Conservation (phyloP, 495 filamentous ascomycete species). For the Lasiosphaeria hispida region DNA sequence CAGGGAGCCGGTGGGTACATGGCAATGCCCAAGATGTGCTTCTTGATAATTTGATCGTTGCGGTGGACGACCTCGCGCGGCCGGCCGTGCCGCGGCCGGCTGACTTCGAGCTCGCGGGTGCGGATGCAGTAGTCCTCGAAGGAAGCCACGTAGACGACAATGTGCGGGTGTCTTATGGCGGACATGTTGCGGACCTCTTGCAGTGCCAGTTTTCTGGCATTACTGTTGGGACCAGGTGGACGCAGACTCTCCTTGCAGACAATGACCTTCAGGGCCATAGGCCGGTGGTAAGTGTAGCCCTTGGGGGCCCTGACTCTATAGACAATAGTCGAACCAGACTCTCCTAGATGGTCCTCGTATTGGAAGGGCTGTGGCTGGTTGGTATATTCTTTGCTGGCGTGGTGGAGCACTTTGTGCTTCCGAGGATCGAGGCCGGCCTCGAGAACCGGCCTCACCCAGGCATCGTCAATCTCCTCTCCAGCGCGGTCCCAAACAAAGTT, state of each 20-base stretch:
- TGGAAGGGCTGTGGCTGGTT: constrained; percentile 26
- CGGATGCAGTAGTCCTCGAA: constrained; percentile 35
- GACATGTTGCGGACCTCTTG: constrained; percentile 33
- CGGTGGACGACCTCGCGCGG: constrained; percentile 11
- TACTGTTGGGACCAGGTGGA: constrained; percentile 29
- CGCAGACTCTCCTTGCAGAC: constrained; percentile 27
- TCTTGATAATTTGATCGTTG: constrained; percentile 24
- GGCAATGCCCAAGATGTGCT: constrained; percentile 34
- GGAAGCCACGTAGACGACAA: constrained; percentile 34
- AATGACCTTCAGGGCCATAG: constrained; percentile 33
- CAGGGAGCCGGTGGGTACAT: constrained; percentile 35
- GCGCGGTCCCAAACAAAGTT: constrained; percentile 30
- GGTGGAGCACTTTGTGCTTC: constrained; percentile 36
- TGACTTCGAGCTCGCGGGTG: constrained; percentile 11
- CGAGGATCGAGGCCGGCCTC: constrained; percentile 20
- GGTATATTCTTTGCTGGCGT: constrained; percentile 31
- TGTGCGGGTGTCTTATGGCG: constrained; percentile 29
- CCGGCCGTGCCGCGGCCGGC: constrained; percentile 4
- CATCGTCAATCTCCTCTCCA: constrained; percentile 18
- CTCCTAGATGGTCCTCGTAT: constrained; percentile 24
- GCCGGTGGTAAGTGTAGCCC: constrained; percentile 20
- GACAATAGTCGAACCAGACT: constrained; percentile 32
- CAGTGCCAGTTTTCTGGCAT: constrained; percentile 24
- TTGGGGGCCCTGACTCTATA: constrained; percentile 28
- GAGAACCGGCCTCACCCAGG: constrained; percentile 25